Conservation (phyloP, 2,329 filamentous ascomycete genomes). For the Hymenoscyphus linearis region DNA sequence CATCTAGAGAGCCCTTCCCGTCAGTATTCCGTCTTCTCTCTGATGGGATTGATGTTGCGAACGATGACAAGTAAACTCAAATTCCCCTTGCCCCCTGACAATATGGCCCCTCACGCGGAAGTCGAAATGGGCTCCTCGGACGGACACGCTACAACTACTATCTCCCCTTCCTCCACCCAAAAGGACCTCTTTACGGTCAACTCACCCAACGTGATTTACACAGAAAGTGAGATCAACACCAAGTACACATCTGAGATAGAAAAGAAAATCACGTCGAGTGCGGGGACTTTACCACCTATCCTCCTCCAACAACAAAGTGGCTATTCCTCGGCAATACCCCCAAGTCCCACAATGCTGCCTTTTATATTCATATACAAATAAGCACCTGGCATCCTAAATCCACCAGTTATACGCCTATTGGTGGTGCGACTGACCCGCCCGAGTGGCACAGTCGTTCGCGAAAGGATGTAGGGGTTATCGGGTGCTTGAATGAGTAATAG, state of each 20-base stretch:
- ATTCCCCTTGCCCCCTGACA: constrained; percentile 26
- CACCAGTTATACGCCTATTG: no score
- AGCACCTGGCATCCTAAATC: no score
- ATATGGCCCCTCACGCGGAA: constrained; percentile 92
- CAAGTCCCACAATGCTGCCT: no score
- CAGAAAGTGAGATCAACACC: constrained; percentile 79
- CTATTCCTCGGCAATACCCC: no score
- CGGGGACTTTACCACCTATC: no score
- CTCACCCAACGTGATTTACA: constrained; percentile 90
- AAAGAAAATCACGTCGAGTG: no score
- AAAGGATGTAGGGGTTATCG: no score
- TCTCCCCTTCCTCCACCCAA: constrained; percentile 36
- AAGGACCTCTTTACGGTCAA: constrained; percentile 75
- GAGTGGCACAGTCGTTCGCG: no score
- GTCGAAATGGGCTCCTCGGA: constrained; percentile 50
- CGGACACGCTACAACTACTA: constrained; percentile 55
- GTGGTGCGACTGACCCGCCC: no score
- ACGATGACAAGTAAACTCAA: neutral
- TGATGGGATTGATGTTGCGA: neutral
- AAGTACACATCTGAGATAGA: constrained; percentile 97
- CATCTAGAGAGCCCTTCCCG: constrained; percentile 37
- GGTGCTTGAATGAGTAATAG: no score
- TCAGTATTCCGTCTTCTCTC: neutral
- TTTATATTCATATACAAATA: no score
- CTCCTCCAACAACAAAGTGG: no score